These are phyloP conservation scores for Ceratocystis alfenasii DNA, from an alignment of 2,329 filamentous ascomycete species.

Conservation along the genomic window DNA sequence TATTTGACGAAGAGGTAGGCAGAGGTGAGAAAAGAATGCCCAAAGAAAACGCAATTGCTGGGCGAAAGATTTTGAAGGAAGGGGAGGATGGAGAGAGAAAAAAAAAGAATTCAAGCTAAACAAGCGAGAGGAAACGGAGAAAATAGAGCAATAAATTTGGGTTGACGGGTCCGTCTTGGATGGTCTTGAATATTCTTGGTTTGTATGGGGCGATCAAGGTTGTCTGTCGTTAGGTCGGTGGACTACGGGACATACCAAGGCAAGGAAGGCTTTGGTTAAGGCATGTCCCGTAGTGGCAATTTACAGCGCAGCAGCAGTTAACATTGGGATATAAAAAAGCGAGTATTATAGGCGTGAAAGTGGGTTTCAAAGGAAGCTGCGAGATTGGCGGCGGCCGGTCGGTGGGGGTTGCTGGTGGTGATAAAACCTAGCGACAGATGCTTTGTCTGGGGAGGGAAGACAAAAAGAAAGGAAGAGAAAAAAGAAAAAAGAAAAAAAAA, in stretches of 20 bases:
- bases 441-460: slow-evolving; percentile 23
- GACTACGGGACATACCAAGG: slow-evolving; percentile 56
- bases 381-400: background rate
- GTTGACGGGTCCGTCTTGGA: slow-evolving; percentile 46
- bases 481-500: slow-evolving; percentile 15
- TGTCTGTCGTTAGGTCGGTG: slow-evolving; percentile 65
- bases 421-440: slow-evolving; percentile 26
- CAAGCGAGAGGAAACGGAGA: slow-evolving; percentile 8
- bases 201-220: slow-evolving; percentile 41
- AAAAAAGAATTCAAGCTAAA: slow-evolving; percentile 3
- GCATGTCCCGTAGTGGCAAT: slow-evolving; percentile 65
- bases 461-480: slow-evolving; percentile 19
- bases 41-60: background rate
- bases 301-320: slow-evolving; percentile 67
- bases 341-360: slow-evolving; percentile 54
- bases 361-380: slow-evolving; percentile 43
- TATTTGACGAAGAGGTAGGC: background rate
- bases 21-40: background rate
- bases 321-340: slow-evolving; percentile 42
- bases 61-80: background rate
- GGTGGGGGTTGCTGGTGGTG: slow-evolving; percentile 27
- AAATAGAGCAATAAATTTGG: slow-evolving; percentile 10
- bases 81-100: background rate
- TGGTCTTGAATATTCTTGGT: no score
- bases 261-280: slow-evolving; percentile 28